phyloP scores from a whole-genome alignment of 208 protist genomes.

The Wallacemonas sp. region DNA sequence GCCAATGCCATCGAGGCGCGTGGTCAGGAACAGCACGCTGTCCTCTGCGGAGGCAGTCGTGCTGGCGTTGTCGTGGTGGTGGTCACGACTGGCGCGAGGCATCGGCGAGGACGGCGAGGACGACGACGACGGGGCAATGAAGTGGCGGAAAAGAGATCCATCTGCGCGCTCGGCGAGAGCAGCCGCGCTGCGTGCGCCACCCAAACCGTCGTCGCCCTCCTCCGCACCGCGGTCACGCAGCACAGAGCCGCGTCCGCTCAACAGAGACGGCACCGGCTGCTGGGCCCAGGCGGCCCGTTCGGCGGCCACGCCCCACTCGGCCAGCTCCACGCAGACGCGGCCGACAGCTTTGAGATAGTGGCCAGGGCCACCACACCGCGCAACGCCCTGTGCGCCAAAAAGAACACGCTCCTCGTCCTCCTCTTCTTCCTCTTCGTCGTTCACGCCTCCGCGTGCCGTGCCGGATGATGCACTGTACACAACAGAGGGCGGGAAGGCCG shows the following conservation, averaged over 20 bases:
- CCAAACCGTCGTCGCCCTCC: no score
- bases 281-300: conserved; percentile 20
- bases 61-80: no score
- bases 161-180: conserved; percentile 23
- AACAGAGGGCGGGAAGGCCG: background rate
- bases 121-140: conserved; percentile 9
- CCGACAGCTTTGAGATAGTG: conserved; percentile 11
- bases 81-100: no score
- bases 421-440: background rate
- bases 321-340: conserved; percentile 44
- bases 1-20: conserved; percentile 70
- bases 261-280: no score
- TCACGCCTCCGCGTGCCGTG: background rate
- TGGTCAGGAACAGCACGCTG: conserved; percentile 61
- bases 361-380: background rate
- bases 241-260: no score
- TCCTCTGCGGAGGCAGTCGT: background rate
- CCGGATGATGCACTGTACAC: no score
- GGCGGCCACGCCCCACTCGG: conserved; percentile 42
- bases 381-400: background rate
- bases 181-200: background rate
- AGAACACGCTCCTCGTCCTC: conserved; percentile 1
- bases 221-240: no score
- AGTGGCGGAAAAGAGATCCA: conserved; percentile 14
- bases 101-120: no score